Percentiles rank a stretch among this genome's conserved stretches.
Conservation (phyloP, 805 yeast species). For the Saccharomyces mikatae region DNA sequence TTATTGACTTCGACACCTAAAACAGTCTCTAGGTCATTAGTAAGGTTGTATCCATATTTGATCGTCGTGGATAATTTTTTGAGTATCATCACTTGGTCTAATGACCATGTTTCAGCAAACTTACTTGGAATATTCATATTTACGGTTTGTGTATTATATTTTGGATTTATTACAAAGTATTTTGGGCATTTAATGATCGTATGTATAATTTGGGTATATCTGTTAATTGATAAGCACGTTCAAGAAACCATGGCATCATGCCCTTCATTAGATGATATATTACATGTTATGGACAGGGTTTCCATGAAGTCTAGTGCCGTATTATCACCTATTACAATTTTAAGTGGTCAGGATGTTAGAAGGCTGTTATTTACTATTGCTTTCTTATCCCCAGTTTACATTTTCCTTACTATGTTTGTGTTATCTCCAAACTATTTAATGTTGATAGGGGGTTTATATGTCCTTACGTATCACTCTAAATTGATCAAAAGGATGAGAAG, state of each 20-base stretch:
- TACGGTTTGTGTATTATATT: slow-evolving; percentile 59
- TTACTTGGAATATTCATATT: slow-evolving; percentile 41
- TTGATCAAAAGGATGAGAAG: slow-evolving; percentile 73
- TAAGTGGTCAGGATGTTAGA: slow-evolving; percentile 70
- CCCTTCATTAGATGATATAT: slow-evolving; percentile 83
- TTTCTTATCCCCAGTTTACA: slow-evolving; percentile 76
- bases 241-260: slow-evolving; percentile 52
- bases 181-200: slow-evolving; percentile 73
- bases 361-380: slow-evolving; percentile 76
- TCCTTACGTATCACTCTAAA: slow-evolving; percentile 75
- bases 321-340: slow-evolving; percentile 65
- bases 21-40: slow-evolving; percentile 72
- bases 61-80: slow-evolving; percentile 61
- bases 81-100: slow-evolving; percentile 84
- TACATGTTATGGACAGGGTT: slow-evolving; percentile 66
- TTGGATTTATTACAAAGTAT: slow-evolving; percentile 69
- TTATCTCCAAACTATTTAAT: slow-evolving; percentile 62
- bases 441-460: slow-evolving; percentile 46
- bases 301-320: slow-evolving; percentile 69
- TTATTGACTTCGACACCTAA: slow-evolving; percentile 85
- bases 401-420: slow-evolving; percentile 56
- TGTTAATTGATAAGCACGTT: slow-evolving; percentile 48
- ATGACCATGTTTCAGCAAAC: slow-evolving; percentile 72
- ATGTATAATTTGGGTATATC: slow-evolving; percentile 49
- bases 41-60: slow-evolving; percentile 77